Evolutionary conservation across 768 basidiomycete genomes (phyloP).

Genomic region (Tricholoma sp.): DNA sequence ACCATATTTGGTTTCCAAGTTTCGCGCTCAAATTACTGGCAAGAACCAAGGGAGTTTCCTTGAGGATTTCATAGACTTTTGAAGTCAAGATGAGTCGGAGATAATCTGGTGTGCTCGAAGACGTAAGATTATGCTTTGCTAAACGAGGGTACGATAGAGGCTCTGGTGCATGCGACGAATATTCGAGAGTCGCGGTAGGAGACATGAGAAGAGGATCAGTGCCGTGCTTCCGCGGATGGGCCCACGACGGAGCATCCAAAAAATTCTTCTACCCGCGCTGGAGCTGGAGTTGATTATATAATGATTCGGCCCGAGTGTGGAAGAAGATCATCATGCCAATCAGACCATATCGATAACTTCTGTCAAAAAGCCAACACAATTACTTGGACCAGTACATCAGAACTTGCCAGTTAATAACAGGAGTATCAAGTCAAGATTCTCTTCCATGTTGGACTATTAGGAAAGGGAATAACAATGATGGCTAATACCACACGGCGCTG

Average conservation of each 20-base stretch:
- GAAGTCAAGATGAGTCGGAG: conserved; percentile 83
- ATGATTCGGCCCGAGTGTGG: no score
- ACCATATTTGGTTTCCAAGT: conserved; percentile 89
- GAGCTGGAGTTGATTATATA: no score
- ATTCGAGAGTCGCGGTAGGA: conserved; percentile 55
- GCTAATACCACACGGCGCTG: no score
- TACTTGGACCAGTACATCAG: no score
- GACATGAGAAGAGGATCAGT: conserved; percentile 25
- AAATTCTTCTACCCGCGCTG: not conserved
- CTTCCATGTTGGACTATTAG: no score
- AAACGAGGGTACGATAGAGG: conserved; percentile 66
- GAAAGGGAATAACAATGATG: no score
- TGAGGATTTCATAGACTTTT: conserved; percentile 85
- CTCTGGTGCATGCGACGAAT: conserved; percentile 62
- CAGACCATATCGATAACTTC: no score
- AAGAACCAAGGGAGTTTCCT: conserved; percentile 84
- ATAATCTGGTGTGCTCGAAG: conserved; percentile 76
- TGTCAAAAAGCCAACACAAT: no score
- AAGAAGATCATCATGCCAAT: no score
- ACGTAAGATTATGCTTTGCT: conserved; percentile 55
- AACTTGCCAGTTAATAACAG: no score
- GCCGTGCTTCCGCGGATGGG: not conserved
- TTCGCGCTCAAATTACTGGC: conserved; percentile 84
- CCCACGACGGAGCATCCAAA: no score
- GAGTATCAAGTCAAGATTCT: no score